Base-by-base conservation (phyloP, 2,329 filamentous ascomycete genomes). In the Penicillium sp. region DNA sequence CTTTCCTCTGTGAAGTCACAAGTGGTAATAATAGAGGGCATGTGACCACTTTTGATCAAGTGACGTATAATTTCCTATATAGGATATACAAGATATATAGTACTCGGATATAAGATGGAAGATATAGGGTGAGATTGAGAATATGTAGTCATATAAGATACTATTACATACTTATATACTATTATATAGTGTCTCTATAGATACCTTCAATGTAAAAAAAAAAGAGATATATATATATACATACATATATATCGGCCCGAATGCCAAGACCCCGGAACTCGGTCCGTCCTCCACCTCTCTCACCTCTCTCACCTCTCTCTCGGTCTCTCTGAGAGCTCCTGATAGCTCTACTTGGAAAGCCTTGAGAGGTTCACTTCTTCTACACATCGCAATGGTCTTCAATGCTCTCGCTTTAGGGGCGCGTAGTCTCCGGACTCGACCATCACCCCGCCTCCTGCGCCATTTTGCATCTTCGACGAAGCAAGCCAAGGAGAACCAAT, bases 401-500 rank as follows among this genome's bases (percentile, higher is more conserved):
- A 58, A 60, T 50, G 54, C 55, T 21, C 53, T 64, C 35, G 54
- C 57, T 45, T 44, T 68, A 41, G 65, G 60, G 39, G 61, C 63
- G 17, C 68, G 64, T 45, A 56, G 49, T 48, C 29, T 65, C 29
- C 58, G 45, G 45, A 52, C 53, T 49, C 62, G 51, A 36, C 49
- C 61, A 17, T 41, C 39, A 36, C 48, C 45, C 39, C 55, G 49
- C 21, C 39, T 53, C 17, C 42, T 49, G 15, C 68, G 70, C 48
- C 48, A 60, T 9, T 68, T 73, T 42, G 62, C 60, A 13, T 55
- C 49, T 10, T 70, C 70, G 21, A 36, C 57, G 15, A 62, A 55
- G 19, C 59, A 33, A 41, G 64, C 64, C 41, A 68, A 70, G 42
- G 68, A 74, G 35, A 70, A 73, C 51, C 67, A 75, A 58, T 79